Evolutionary conservation across 2,329 filamentous ascomycete species (phyloP), one percentile per base, ranked within the genome.

Genomic region (Paecilomyces fulvus): DNA sequence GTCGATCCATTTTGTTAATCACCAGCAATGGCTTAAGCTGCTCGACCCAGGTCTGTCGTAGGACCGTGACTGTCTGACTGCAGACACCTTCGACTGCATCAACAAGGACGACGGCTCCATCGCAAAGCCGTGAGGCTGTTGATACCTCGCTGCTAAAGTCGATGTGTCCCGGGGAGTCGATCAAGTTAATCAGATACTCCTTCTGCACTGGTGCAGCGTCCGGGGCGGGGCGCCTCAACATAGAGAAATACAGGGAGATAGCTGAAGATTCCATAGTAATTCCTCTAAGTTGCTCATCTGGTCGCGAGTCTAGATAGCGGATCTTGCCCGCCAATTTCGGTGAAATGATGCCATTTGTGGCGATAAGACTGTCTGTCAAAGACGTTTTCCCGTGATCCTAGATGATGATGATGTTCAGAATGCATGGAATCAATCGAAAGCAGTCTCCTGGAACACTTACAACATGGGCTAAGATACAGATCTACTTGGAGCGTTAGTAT

Each of bases 241-340:
- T 90, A 33, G 92, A 95, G 72, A 99, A 99, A 75, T 89, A 95
- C 31, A 99, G 80, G 0, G 94, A 97, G 61, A 99, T 99, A 60
- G 94, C 94, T 5, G 92, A 97, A 0, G 94, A 97, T 73, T 99
- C 94, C 94, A 99, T 99, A n/a, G 94, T 99, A 69, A 99, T 99
- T 56, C 94, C 94, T 62, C 94, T 87, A 14, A 89, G 83, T 75
- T 99, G 94, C 73, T 99, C 94, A 74, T 99, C 94, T 1, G 92
- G 92, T 49, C 94, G 82, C 21, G 94, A 97, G 76, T 99, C 94
- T 58, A 99, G 85, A 69, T 97, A 99, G 63, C 94, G 88, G 74
- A 99, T 95, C 80, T 97, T 97, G 72, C 94, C 94, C 56, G 94
- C 94, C 68, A 97, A 81, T 72, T 97, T 97, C 56, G 92, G 90